A percentile compares a stretch with the other conserved stretches of the same genome.
These are phyloP conservation scores for Evernia prunastri DNA, from an alignment of 495 filamentous ascomycete genomes.

Conservation along the genomic window DNA sequence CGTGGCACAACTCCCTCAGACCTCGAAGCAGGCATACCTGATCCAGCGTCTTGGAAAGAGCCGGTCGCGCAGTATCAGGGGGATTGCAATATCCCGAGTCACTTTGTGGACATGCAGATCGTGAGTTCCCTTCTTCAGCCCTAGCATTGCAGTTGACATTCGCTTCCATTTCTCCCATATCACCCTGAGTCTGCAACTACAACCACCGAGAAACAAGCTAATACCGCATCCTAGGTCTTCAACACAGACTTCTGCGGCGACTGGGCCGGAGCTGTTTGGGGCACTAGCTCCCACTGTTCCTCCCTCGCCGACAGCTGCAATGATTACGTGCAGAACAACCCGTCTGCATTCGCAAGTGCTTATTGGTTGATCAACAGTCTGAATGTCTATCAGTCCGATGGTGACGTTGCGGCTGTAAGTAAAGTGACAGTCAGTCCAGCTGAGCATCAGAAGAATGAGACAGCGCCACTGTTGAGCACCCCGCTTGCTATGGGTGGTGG, in stretches of 20 bases:
- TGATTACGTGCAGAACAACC: constrained; percentile 58
- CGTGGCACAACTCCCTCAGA: constrained; percentile 52
- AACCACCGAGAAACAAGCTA: background rate
- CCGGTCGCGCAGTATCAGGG: constrained; percentile 59
- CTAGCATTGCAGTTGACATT: constrained; percentile 56
- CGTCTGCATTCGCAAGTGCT: constrained; percentile 50
- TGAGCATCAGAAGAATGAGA: background rate
- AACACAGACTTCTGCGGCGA: constrained; percentile 85
- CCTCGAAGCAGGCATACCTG: constrained; percentile 51
- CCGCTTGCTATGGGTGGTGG: background rate
- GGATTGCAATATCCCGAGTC: constrained; percentile 25
- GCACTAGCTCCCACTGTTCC: constrained; percentile 26
- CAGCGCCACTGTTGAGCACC: background rate
- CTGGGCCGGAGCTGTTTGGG: constrained; percentile 63
- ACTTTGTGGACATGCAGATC: background rate
- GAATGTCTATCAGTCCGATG: constrained; percentile 45
- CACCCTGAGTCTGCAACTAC: background rate
- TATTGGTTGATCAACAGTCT: constrained; percentile 65
- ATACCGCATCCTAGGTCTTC: constrained; percentile 42
- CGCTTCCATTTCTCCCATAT: constrained; percentile 68
- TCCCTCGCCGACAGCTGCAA: constrained; percentile 47
- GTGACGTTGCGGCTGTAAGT: background rate
- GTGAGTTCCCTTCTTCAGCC: background rate
- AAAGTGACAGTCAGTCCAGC: background rate
- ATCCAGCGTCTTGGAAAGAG: constrained; percentile 57